Base-by-base conservation (phyloP, 805 yeast species). In the Wickerhamomyces chaumierensis region DNA sequence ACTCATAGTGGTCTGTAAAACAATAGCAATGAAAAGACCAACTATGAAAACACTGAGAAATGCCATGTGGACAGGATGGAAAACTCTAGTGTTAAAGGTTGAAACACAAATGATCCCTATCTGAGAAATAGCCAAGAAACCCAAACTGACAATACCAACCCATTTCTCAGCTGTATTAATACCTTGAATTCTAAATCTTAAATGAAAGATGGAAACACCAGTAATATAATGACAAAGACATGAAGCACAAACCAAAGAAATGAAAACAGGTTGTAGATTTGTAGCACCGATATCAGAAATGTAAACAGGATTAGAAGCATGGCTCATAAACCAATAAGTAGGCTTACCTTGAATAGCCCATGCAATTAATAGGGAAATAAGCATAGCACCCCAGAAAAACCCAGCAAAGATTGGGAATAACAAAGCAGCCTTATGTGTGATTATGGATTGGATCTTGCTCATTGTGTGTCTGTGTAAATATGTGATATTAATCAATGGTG, bases 211-310 rank as follows among this genome's bases (percentile, higher is more conserved):
- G 45, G 76, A 64, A 5, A 73, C 57, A 23, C 82, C 58, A 1
- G 87, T 68, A 29, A 83, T 65, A 29, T 76, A 74, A 46, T 75
- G 83, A 48, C 83, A 76, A 4, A 83, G 61, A 13, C 87, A 94
- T 61, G 86, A 95, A 54, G 77, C 68, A 0, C 79, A 84, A 2
- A 84, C 66, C 49, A 94, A 79, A 15, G 81, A 62, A 31, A 88
- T 85, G 58, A 90, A 90, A 17, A 88, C 59, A 1, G 95, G 94
- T 55, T 87, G 82, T 36, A 86, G 62, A 48, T 77, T 78, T 9
- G 95, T 82, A 9, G 96, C 96, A 3, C 90, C 96, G 37, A 88
- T 73, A 52, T 88, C 84, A 3, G 94, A 81, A 36, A 90, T 74
- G 59, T 81, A 90, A 2, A 85, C 78, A 31, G 78, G 72, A 28